phyloP scores from a whole-genome alignment of 164 flowering plant genomes.

The Nymphaea thermarum region DNA sequence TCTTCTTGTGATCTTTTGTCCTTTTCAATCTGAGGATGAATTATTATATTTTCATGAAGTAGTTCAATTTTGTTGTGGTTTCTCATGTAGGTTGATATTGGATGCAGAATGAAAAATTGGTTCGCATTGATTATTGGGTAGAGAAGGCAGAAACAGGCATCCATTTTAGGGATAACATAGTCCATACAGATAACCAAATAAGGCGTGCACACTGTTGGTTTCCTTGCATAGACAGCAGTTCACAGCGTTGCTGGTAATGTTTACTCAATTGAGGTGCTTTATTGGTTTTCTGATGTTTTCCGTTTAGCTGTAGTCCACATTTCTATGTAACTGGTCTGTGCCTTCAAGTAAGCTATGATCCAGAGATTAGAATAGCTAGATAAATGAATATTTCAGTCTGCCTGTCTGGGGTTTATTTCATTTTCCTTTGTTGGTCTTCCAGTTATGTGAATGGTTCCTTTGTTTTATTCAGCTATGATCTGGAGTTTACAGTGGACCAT shows the following conservation, averaged over 20 bases:
- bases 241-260: constrained; percentile 71
- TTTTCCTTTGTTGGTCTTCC: background rate
- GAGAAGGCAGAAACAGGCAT: constrained; percentile 79
- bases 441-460: background rate
- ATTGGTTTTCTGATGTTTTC: background rate
- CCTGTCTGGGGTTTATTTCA: background rate
- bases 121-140: constrained; percentile 83
- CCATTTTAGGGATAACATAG: constrained; percentile 49
- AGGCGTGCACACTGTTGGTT: constrained; percentile 97
- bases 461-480: constrained; percentile 55
- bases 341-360: too few species aligned
- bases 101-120: constrained; percentile 77
- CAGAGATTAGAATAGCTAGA: too few species aligned
- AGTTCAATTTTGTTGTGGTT: constrained; percentile 16
- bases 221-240: constrained; percentile 72
- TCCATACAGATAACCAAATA: constrained; percentile 81
- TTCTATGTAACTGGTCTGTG: background rate
- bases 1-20: background rate
- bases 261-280: background rate
- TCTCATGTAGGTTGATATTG: constrained; percentile 53
- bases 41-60: constrained; percentile 5
- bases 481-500: constrained; percentile 82
- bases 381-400: background rate
- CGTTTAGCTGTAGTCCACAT: background rate
- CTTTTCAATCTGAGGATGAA: background rate